Evolutionary conservation across 2,329 filamentous ascomycete species (phyloP).

Genomic region (Delphinella strobiligena): DNA sequence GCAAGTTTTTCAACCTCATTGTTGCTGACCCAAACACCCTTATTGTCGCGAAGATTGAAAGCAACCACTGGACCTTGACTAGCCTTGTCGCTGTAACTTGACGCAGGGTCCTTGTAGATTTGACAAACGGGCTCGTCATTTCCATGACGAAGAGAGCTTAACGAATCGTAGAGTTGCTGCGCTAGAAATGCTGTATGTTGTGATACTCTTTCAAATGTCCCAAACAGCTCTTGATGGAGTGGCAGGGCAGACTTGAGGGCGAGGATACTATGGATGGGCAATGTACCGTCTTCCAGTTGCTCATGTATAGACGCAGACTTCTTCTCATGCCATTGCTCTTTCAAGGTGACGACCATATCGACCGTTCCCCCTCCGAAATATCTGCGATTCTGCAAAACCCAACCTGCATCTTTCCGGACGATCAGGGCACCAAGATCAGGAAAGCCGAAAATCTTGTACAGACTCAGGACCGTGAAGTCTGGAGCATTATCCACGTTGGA

Average conservation of each 20-base stretch:
- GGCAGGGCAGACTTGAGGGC: slow-evolving; percentile 68
- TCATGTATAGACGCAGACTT: slow-evolving; percentile 65
- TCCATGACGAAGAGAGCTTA: slow-evolving; percentile 52
- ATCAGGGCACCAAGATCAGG: slow-evolving; percentile 81
- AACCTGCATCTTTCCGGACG: slow-evolving; percentile 58
- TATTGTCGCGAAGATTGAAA: slow-evolving; percentile 64
- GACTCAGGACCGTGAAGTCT: slow-evolving; percentile 77
- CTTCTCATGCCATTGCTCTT: slow-evolving; percentile 69
- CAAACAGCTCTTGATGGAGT: slow-evolving; percentile 57
- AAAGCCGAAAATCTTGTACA: slow-evolving; percentile 96
- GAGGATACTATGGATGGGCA: slow-evolving; percentile 82
- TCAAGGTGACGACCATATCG: slow-evolving; percentile 63
- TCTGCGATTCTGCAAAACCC: slow-evolving; percentile 49
- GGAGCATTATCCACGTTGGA: slow-evolving; percentile 49
- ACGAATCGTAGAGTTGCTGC: slow-evolving; percentile 42
- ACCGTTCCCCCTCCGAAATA: slow-evolving; percentile 96
- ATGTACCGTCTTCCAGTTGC: slow-evolving; percentile 77
- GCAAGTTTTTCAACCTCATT: slow-evolving; percentile 82
- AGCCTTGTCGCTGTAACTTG: slow-evolving; percentile 29
- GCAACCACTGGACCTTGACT: slow-evolving; percentile 64
- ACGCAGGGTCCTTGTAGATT: slow-evolving; percentile 43
- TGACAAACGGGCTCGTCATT: slow-evolving; percentile 56
- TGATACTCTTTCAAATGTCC: slow-evolving; percentile 52
- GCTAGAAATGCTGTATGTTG: slow-evolving; percentile 59
- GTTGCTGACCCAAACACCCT: slow-evolving; percentile 66